Conservation (phyloP, 2,329 filamentous ascomycete species). For the Colletotrichum costaricense region DNA sequence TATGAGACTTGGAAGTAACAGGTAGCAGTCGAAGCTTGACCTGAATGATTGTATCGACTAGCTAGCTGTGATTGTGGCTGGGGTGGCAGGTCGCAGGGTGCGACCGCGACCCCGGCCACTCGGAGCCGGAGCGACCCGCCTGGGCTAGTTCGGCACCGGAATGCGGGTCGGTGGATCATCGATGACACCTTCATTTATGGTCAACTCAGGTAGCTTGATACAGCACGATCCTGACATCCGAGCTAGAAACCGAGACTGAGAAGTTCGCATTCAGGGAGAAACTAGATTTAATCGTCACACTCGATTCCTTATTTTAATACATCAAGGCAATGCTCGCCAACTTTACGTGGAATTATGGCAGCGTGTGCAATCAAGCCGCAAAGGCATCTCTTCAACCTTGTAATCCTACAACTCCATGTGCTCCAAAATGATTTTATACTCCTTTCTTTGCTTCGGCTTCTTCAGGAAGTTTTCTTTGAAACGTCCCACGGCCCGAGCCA, state of each 20-base stretch:
- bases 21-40: background rate
- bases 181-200: slow-evolving; percentile 31
- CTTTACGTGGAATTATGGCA: background rate
- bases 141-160: slow-evolving; percentile 22
- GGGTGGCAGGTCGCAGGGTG: background rate
- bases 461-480: slow-evolving; percentile 68
- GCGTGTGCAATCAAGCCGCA: background rate
- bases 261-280: background rate
- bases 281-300: too few species aligned
- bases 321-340: background rate
- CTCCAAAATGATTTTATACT: slow-evolving; percentile 86
- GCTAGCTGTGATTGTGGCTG: background rate
- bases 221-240: background rate
- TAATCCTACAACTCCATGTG: slow-evolving; percentile 57
- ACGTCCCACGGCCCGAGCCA: slow-evolving; percentile 76
- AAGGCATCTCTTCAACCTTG: background rate
- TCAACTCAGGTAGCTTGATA: background rate
- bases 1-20: background rate
- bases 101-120: background rate
- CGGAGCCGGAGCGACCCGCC: slow-evolving; percentile 19
- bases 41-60: background rate
- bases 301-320: background rate
- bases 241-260: background rate
- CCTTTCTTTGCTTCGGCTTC: slow-evolving; percentile 81
- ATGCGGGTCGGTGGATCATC: slow-evolving; percentile 30